Base-by-base conservation (phyloP, 305 asterid species). In the Fraxinus paxiana region DNA sequence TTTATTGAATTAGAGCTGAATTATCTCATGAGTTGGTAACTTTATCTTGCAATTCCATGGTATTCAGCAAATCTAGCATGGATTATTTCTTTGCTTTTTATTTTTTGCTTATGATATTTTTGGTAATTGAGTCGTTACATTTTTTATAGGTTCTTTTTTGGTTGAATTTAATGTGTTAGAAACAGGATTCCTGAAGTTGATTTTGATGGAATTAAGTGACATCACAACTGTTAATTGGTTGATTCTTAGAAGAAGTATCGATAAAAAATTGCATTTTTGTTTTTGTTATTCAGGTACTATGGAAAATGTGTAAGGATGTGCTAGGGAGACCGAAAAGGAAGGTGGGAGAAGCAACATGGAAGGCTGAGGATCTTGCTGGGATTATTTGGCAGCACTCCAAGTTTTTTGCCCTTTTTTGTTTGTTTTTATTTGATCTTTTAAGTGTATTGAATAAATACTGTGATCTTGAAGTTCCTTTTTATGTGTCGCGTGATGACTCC, bases 311-410 rank as follows among this genome's bases (percentile, higher is more conserved):
- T 28, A 92, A 92, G 88, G 97, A 87, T 87, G 93, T 87, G 77
- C 81, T 94, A 18, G 98, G 98, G 82, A 91, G 87, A 91, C 91
- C 94, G 94, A 90, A 94, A 85, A 94, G 87, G 90, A 92, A 84
- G 90, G 92, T 93, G 24, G 97, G 93, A 77, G 98, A 94, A 91
- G 98, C 97, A 54, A 85, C 94, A 2, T 88, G 76, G 87, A 91
- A 91, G 90, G 98, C 98, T 24, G 97, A 92, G 88, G 97, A 92
- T 84, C 63, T 94, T 75, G 96, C 98, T 1, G 97, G 93, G 51
- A 92, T 92, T 86, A 92, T 97, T 69, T 94, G 97, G 98, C 98
- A 94, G 87, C 97, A 92, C 82, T 48, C 31, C 31, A 88, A 86
- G 97, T 65, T 67, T 74, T 73, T 22, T 15, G 20, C 59, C 34